Evolutionary conservation across 345 rosid genomes (phyloP).

Genomic region (Aethionema arabicum): DNA sequence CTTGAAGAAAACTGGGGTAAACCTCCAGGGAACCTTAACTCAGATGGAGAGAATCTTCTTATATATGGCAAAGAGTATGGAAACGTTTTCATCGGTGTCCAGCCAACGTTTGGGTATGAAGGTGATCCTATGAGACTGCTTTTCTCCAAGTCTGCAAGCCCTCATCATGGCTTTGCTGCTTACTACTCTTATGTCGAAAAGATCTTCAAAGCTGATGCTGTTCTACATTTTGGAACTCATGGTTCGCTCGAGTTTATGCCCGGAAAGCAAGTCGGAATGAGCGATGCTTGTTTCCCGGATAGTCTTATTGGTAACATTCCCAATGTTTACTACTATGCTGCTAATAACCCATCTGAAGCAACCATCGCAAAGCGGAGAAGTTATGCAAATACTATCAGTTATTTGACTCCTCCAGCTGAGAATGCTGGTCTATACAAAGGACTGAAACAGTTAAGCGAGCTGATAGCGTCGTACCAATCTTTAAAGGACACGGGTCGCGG

Average conservation of each 20-base stretch:
- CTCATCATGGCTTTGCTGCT: conserved; percentile 98
- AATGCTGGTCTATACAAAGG: conserved; percentile 99
- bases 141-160: conserved; percentile 97
- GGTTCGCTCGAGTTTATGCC: conserved; percentile 99
- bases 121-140: conserved; percentile 98
- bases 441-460: conserved; percentile 93
- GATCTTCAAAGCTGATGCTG: conserved; percentile 92
- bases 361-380: conserved; percentile 97
- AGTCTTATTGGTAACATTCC: conserved; percentile 98
- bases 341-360: conserved; percentile 97
- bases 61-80: conserved; percentile 92
- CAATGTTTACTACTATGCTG: conserved; percentile 92
- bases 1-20: conserved; percentile 99
- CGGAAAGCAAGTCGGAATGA: conserved; percentile 99
- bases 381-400: conserved; percentile 95
- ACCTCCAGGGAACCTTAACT: conserved; percentile 91
- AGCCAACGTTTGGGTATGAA: conserved; percentile 98
- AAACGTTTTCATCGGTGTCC: conserved; percentile 94
- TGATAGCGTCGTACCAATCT: conserved; percentile 93
- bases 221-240: conserved; percentile 98
- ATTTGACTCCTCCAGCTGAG: conserved; percentile 98
- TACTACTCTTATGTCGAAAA: conserved; percentile 94
- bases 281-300: conserved; percentile 90
- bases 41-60: conserved; percentile 92
- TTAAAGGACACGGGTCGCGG: conserved; percentile 94